Conservation (phyloP, 1,139 yeast genomes). For the Nakaseomyces sp. region DNA sequence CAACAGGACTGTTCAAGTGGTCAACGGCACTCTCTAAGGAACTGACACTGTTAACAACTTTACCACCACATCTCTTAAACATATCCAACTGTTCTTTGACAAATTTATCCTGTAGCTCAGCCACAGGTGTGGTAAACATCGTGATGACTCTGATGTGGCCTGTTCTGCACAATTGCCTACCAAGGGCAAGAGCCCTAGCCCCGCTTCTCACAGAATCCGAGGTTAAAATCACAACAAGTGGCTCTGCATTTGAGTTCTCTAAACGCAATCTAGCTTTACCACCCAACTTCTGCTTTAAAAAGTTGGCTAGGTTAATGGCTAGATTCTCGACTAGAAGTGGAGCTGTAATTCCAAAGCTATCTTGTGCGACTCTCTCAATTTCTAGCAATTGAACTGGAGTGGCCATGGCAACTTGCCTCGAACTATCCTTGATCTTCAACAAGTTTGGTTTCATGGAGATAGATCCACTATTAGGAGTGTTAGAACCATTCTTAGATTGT, state of each 20-base stretch:
- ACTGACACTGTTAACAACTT: conserved; percentile 35
- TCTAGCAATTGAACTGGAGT: conserved; percentile 80
- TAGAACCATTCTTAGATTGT: conserved; percentile 12
- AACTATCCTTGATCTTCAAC: conserved; percentile 8
- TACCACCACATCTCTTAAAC: conserved; percentile 50
- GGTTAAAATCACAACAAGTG: conserved; percentile 54
- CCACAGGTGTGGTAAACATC: conserved; percentile 20
- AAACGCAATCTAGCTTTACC: conserved; percentile 55
- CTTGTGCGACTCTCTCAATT: conserved; percentile 54
- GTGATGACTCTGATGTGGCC: conserved; percentile 59
- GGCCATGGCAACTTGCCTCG: conserved; percentile 42
- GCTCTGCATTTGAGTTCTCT: conserved; percentile 68
- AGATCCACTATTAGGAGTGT: conserved; percentile 6
- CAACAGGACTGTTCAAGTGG: conserved; percentile 64
- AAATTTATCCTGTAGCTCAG: conserved; percentile 20
- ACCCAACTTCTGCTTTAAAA: conserved; percentile 56
- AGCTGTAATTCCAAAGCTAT: conserved; percentile 44
- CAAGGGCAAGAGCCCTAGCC: conserved; percentile 66
- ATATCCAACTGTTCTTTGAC: conserved; percentile 41
- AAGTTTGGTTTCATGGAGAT: background rate
- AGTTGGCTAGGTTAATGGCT: conserved; percentile 55
- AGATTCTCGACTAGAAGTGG: conserved; percentile 56
- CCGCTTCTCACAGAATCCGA: conserved; percentile 74
- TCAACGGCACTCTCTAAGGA: conserved; percentile 32
- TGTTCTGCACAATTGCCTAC: conserved; percentile 54